Evolutionary conservation across 306 rosid genomes (phyloP).

Genomic region (Prunus armeniaca): DNA sequence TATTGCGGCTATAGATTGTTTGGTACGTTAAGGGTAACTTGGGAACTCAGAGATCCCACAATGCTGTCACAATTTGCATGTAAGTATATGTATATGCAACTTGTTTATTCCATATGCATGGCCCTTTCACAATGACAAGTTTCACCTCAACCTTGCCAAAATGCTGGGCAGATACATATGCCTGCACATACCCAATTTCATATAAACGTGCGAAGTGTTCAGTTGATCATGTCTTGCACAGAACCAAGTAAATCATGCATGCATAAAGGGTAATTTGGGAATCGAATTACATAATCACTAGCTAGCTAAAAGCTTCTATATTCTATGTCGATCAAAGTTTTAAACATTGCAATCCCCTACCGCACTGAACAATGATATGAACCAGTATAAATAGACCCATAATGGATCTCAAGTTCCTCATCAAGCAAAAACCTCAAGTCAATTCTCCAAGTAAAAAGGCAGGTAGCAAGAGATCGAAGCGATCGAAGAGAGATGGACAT

Average conservation of each 20-base stretch:
- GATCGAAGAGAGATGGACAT: slow-evolving; percentile 29
- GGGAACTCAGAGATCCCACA: not conserved
- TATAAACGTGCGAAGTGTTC: not conserved
- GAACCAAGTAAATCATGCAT: not conserved
- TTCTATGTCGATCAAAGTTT: not conserved
- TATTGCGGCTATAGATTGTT: not conserved
- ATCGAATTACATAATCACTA: not conserved
- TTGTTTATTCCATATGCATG: not conserved
- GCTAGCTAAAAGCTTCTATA: not conserved
- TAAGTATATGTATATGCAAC: not conserved
- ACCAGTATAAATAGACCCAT: not conserved
- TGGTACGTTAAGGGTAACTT: not conserved
- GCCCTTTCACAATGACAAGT: not conserved
- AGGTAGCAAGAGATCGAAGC: too few species aligned
- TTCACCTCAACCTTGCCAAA: not conserved
- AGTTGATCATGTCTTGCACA: not conserved
- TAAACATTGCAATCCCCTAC: not conserved
- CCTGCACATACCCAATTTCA: not conserved
- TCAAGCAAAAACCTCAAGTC: not conserved
- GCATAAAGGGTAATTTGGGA: not conserved
- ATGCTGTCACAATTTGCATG: not conserved
- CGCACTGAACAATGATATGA: not conserved
- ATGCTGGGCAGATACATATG: not conserved
- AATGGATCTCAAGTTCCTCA: not conserved
- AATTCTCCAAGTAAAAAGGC: not conserved